These are phyloP conservation scores for Fusarium sp. DNA, from an alignment of 2,329 filamentous ascomycete species.

Conservation along the genomic window DNA sequence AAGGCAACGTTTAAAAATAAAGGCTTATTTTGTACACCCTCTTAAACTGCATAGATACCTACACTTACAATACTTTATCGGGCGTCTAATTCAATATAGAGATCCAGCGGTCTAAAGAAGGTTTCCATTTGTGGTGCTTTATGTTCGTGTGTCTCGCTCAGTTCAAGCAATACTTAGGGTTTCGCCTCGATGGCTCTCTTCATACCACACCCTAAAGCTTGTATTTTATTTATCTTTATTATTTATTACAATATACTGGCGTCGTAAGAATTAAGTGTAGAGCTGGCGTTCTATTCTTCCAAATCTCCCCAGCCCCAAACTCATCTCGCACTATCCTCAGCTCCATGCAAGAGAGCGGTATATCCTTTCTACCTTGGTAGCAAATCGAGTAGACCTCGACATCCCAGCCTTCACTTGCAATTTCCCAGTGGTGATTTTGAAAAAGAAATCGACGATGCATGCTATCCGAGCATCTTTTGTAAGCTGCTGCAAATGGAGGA, in stretches of 20 bases:
- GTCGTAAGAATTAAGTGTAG: rapidly evolving
- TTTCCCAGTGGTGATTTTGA: not conserved
- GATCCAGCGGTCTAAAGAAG: rapidly evolving
- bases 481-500: not conserved
- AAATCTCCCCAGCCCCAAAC: not conserved
- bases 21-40: not conserved
- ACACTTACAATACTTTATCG: rapidly evolving
- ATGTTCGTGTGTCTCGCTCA: rapidly evolving
- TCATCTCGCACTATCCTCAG: not conserved
- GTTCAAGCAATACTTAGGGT: rapidly evolving
- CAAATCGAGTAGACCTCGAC: not conserved
- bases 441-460: not conserved
- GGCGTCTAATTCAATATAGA: rapidly evolving
- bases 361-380: not conserved
- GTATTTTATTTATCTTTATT: not conserved
- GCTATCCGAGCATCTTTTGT: rapidly evolving
- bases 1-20: rapidly evolving
- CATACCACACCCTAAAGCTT: rapidly evolving
- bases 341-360: too few relatives aligned
- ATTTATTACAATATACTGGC: rapidly evolving
- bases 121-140: too few relatives aligned
- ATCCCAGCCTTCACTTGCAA: not conserved
- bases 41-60: rapidly evolving
- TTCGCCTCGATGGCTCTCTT: not conserved
- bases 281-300: not conserved